These are phyloP conservation scores for Penicillium psychrosexuale DNA, from an alignment of 2,329 filamentous ascomycete genomes.

Conservation along the genomic window DNA sequence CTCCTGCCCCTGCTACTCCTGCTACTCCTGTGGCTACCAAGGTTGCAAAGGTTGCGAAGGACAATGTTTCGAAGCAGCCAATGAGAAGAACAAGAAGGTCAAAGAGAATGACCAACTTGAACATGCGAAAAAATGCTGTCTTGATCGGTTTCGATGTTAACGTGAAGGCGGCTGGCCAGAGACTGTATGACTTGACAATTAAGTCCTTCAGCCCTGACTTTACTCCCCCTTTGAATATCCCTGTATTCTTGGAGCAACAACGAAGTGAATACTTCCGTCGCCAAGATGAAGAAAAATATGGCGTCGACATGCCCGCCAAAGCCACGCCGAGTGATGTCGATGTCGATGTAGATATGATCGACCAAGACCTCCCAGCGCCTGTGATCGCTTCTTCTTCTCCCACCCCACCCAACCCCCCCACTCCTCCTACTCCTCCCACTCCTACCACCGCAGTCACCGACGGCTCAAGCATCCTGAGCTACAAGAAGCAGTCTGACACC, in stretches of 20 bases:
- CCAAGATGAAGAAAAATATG: neutral
- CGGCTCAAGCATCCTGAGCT: neutral
- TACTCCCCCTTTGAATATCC: slow-evolving; percentile 3
- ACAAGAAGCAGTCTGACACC: neutral
- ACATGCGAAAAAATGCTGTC: neutral
- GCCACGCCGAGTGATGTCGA: neutral
- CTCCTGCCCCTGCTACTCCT: neutral
- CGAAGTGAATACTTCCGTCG: slow-evolving; percentile 6
- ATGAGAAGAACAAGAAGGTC: slow-evolving; percentile 8
- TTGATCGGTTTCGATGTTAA: slow-evolving; percentile 9
- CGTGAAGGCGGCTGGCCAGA: slow-evolving; percentile 2
- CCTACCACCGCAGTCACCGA: neutral
- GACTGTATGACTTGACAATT: slow-evolving; percentile 10
- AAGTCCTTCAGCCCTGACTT: slow-evolving; percentile 13
- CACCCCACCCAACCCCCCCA: neutral
- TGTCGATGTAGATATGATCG: neutral
- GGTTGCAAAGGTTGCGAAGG: neutral
- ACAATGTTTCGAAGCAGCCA: neutral
- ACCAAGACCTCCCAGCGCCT: neutral
- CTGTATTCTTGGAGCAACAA: slow-evolving; percentile 3
- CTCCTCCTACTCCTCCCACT: neutral
- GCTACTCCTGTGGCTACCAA: no score
- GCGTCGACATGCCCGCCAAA: neutral
- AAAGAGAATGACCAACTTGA: slow-evolving; percentile 4
- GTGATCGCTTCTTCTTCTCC: neutral